These are phyloP conservation scores for Pestalotiopsis sp. DNA, from an alignment of 2,329 filamentous ascomycete genomes.

Conservation along the genomic window DNA sequence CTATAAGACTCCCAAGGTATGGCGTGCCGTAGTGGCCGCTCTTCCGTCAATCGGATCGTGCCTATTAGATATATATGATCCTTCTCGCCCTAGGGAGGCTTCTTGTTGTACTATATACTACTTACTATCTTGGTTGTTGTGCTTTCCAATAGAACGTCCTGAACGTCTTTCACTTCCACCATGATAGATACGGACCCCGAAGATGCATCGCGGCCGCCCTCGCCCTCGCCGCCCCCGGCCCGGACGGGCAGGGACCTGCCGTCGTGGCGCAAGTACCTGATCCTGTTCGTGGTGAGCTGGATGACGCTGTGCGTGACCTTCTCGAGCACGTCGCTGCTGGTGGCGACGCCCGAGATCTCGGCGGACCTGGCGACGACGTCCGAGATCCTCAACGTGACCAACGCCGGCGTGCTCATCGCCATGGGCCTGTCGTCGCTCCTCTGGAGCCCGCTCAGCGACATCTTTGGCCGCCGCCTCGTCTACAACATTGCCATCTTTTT, in stretches of 20 bases:
- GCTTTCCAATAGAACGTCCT: background rate
- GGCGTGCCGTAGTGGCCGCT: background rate
- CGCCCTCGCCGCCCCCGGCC: background rate
- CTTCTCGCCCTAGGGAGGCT: background rate
- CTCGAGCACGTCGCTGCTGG: slow-evolving; percentile 2
- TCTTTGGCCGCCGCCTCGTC: slow-evolving; percentile 32
- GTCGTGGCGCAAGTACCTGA: slow-evolving; percentile 21
- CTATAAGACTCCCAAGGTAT: background rate
- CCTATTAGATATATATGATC: slow-evolving; percentile 4
- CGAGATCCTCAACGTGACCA: slow-evolving; percentile 38
- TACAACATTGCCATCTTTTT: slow-evolving; percentile 38
- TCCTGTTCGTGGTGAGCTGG: slow-evolving; percentile 24
- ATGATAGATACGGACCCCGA: background rate
- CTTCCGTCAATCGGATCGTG: background rate
- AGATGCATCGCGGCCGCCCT: background rate
- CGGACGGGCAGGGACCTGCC: slow-evolving; percentile 15
- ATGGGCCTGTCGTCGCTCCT: slow-evolving; percentile 41
- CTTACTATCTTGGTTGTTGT: background rate
- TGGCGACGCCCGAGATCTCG: slow-evolving; percentile 13
- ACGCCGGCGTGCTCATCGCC: slow-evolving; percentile 38
- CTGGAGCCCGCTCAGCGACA: slow-evolving; percentile 34
- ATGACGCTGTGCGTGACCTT: slow-evolving; percentile 21
- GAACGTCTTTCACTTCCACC: background rate
- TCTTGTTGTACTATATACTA: background rate
- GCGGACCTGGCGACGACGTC: slow-evolving; percentile 10